These are phyloP conservation scores for Ilex asprella DNA, from an alignment of 257 asterid genomes.

Conservation along the genomic window DNA sequence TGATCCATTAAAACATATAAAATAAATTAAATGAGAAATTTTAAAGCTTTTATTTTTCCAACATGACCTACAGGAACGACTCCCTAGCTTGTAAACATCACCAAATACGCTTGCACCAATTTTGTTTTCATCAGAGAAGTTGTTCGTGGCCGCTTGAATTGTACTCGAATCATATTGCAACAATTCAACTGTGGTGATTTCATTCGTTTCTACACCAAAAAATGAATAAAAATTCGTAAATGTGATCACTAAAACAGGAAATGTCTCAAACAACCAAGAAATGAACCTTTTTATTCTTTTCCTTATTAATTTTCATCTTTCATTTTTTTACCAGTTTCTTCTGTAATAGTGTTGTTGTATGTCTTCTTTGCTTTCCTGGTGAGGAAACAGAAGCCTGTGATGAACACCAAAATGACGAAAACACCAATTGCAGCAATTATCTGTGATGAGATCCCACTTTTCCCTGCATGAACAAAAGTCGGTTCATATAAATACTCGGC, in stretches of 20 bases:
- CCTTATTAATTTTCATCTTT: neutral
- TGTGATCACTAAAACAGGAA: neutral
- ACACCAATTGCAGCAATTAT: constrained; percentile 4
- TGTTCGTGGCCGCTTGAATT: constrained; percentile 17
- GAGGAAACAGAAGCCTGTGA: neutral
- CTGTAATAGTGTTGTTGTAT: neutral
- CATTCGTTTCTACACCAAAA: neutral
- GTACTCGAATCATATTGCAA: constrained; percentile 3
- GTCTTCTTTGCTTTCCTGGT: constrained; percentile 1
- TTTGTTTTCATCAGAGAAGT: constrained; percentile 8
- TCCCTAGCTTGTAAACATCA: constrained; percentile 20
- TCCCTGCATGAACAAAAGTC: neutral
- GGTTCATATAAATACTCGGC: neutral
- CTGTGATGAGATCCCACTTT: neutral
- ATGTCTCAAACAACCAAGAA: neutral
- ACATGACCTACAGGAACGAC: too few relatives aligned
- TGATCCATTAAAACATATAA: too few relatives aligned
- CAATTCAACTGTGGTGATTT: neutral
- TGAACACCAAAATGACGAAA: neutral
- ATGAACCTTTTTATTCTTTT: too few relatives aligned
- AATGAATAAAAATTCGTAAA: too few relatives aligned
- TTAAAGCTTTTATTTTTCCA: too few relatives aligned
- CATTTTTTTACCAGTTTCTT: constrained; percentile 10
- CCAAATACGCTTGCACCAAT: constrained; percentile 24
- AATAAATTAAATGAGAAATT: too few relatives aligned